phyloP scores from a whole-genome alignment of 768 basidiomycete species.

The Naematelia aurantialba region DNA sequence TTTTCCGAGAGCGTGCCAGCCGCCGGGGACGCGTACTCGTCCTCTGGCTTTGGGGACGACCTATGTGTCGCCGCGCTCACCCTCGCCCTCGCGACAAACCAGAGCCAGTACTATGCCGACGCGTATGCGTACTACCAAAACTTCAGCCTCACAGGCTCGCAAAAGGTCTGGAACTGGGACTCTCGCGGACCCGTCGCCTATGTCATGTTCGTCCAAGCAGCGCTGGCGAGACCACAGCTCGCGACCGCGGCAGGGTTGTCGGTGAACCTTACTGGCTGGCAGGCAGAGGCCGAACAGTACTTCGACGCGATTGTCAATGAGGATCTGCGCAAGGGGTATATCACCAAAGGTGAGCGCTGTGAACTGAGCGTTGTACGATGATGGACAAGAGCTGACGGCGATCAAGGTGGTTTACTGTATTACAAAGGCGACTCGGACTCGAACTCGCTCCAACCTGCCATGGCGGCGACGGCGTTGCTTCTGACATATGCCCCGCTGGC shows the following conservation, averaged over 20 bases:
- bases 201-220: conserved; percentile 71
- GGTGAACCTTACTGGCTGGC: conserved; percentile 65
- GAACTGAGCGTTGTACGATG: not conserved
- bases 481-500: conserved; percentile 71
- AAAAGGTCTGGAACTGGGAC: conserved; percentile 84
- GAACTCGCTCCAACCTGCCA: conserved; percentile 72
- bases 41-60: conserved; percentile 50
- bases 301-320: conserved; percentile 68
- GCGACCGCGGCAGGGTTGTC: conserved; percentile 50
- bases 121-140: conserved; percentile 62
- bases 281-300: conserved; percentile 65
- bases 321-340: conserved; percentile 55
- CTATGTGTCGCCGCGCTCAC: conserved; percentile 67
- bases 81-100: conserved; percentile 67
- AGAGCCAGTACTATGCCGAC: conserved; percentile 60
- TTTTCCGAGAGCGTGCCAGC: conserved; percentile 61
- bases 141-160: conserved; percentile 57
- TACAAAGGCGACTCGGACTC: conserved; percentile 78
- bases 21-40: conserved; percentile 64
- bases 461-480: conserved; percentile 81
- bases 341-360: conserved; percentile 60
- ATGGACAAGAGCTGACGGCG: conserved; percentile 10
- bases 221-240: conserved; percentile 58
- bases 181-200: conserved; percentile 70
- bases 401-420: conserved; percentile 70